These are phyloP conservation scores for Aspergillus cristatus DNA, from an alignment of 495 filamentous ascomycete species.

Conservation along the genomic window DNA sequence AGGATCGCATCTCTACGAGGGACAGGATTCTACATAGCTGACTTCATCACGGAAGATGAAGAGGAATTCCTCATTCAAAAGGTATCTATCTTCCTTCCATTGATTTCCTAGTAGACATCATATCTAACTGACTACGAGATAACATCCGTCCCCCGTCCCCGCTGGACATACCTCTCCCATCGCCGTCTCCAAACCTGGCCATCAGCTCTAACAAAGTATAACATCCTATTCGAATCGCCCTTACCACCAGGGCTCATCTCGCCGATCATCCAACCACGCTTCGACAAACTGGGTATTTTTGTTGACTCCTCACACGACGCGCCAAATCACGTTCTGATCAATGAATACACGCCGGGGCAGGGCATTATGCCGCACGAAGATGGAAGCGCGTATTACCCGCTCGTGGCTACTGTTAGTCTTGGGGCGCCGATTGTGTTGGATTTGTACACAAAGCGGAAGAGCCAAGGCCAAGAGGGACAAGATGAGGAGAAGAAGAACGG, in stretches of 20 bases:
- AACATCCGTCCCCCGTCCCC: constrained; percentile 53
- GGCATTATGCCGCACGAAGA: constrained; percentile 98
- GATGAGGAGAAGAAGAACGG: constrained; percentile 13
- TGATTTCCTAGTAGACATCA: too few species aligned
- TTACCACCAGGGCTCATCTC: constrained; percentile 68
- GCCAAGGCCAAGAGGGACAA: constrained; percentile 16
- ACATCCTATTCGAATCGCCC: constrained; percentile 65
- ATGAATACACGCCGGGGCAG: constrained; percentile 80
- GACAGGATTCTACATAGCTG: constrained; percentile 73
- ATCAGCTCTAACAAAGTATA: constrained; percentile 58
- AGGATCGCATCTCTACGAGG: constrained; percentile 54
- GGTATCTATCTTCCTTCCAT: constrained; percentile 26
- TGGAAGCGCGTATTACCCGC: constrained; percentile 72
- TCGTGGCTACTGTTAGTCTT: constrained; percentile 85
- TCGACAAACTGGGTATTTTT: constrained; percentile 57
- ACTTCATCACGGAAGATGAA: constrained; percentile 75
- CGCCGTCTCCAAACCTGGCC: constrained; percentile 89
- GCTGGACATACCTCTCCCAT: constrained; percentile 77
- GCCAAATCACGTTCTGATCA: constrained; percentile 90
- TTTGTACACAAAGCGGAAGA: constrained; percentile 56
- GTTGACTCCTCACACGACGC: constrained; percentile 55
- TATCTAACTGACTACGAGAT: too few species aligned
- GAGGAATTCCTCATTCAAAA: constrained; percentile 63
- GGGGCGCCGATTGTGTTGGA: constrained; percentile 71
- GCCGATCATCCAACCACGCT: constrained; percentile 56